These are phyloP conservation scores for Pythium vanterpoolii DNA, from an alignment of 352 stramenopile genomes.

Conservation along the genomic window DNA sequence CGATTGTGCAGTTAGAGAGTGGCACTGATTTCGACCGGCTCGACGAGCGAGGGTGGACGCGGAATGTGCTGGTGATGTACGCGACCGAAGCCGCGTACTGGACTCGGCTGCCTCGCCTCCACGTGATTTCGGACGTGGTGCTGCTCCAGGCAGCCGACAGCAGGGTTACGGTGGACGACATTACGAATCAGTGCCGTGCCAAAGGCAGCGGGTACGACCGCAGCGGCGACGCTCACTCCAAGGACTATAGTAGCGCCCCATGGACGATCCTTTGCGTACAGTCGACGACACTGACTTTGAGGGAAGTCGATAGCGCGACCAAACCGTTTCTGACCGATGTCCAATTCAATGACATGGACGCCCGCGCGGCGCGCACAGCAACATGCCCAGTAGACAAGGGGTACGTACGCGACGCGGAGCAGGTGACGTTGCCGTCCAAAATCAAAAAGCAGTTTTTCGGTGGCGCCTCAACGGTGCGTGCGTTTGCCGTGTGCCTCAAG, in stretches of 20 bases:
- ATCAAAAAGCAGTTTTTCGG: slow-evolving; percentile 33
- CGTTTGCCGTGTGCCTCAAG: slow-evolving; percentile 37
- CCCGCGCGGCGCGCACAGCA: slow-evolving; percentile 24
- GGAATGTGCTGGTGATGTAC: slow-evolving; percentile 24
- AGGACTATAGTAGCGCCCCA: slow-evolving; percentile 37
- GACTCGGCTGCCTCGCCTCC: slow-evolving; percentile 27
- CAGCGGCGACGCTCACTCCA: slow-evolving; percentile 44
- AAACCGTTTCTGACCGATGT: slow-evolving; percentile 29
- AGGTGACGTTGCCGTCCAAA: slow-evolving; percentile 34
- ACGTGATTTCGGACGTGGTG: slow-evolving; percentile 32
- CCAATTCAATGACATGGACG: slow-evolving; percentile 35
- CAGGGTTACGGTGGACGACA: slow-evolving; percentile 29
- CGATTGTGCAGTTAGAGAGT: slow-evolving; percentile 36
- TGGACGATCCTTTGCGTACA: slow-evolving; percentile 47
- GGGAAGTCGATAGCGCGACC: slow-evolving; percentile 22
- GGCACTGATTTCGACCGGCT: slow-evolving; percentile 28
- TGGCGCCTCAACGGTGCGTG: slow-evolving; percentile 24
- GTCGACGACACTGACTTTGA: slow-evolving; percentile 27
- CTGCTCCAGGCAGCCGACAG: slow-evolving; percentile 27
- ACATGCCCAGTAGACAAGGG: slow-evolving; percentile 17
- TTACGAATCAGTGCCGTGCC: slow-evolving; percentile 25
- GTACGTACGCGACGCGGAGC: slow-evolving; percentile 29
- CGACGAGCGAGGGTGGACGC: slow-evolving; percentile 28
- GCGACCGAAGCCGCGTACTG: slow-evolving; percentile 21
- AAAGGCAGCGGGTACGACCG: slow-evolving; percentile 30